A percentile compares a stretch with the other conserved stretches of the same genome.
Evolutionary conservation across 768 basidiomycete species (phyloP).

Genomic region (Tephrocybe sp.): DNA sequence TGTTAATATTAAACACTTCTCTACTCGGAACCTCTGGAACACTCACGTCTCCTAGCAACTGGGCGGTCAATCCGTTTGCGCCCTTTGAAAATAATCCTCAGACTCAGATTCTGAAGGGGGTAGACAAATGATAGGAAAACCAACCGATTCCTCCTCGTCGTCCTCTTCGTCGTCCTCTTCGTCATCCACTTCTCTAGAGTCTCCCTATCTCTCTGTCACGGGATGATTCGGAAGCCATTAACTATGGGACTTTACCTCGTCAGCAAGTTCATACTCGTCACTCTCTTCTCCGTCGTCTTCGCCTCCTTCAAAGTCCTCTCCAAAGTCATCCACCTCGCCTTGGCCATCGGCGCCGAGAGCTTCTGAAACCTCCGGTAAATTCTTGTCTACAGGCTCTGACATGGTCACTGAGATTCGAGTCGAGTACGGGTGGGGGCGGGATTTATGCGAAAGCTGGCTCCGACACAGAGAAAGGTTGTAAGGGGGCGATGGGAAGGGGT

Average conservation of each 20-base stretch:
- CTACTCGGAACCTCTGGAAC: background rate
- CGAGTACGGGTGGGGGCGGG: background rate
- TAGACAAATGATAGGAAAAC: conserved; percentile 4
- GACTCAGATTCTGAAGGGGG: background rate
- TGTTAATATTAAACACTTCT: background rate
- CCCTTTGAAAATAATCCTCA: conserved; percentile 3
- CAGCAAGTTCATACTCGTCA: conserved; percentile 20
- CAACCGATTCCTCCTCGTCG: conserved; percentile 10
- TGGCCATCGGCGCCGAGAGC: conserved; percentile 12
- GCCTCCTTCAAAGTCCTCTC: conserved; percentile 1
- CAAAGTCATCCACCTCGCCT: conserved; percentile 1
- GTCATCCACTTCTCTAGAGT: conserved; percentile 9
- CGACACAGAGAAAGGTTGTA: background rate
- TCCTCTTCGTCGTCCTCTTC: conserved; percentile 19
- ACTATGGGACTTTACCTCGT: conserved; percentile 11
- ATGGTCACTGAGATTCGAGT: conserved; percentile 5
- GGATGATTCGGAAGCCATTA: background rate
- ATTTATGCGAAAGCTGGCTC: background rate
- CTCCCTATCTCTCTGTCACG: conserved; percentile 8
- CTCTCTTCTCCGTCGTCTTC: conserved; percentile 21
- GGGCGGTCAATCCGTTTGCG: conserved; percentile 16
- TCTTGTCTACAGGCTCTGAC: conserved; percentile 17
- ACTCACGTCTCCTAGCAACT: conserved; percentile 20
- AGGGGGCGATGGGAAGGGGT: conserved; percentile 11
- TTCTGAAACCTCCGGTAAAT: conserved; percentile 11